Evolutionary conservation across 495 filamentous ascomycete species (phyloP).

Genomic region (Astrothelium subdiscretum): DNA sequence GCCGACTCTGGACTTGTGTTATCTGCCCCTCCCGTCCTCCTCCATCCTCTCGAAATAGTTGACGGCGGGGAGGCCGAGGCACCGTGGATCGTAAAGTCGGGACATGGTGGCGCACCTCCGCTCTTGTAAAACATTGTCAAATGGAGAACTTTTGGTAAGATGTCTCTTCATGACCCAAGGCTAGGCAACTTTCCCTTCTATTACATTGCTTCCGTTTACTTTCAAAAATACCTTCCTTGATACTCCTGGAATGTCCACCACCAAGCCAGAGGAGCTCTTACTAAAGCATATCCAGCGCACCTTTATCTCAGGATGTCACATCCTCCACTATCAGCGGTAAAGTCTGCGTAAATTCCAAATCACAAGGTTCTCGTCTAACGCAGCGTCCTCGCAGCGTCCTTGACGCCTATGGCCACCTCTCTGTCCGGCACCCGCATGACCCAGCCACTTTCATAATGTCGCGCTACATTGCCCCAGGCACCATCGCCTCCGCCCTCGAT

Average conservation of each 20-base stretch:
- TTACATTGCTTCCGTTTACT: not conserved
- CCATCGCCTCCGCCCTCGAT: constrained; percentile 32
- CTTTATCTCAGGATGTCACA: constrained; percentile 10
- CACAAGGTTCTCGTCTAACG: not conserved
- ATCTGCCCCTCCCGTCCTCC: no score
- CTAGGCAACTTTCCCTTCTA: no score
- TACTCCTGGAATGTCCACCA: not conserved
- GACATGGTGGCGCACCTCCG: no score
- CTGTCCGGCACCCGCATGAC: constrained; percentile 34
- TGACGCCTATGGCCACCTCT: constrained; percentile 43
- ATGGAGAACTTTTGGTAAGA: no score
- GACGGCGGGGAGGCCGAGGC: no score
- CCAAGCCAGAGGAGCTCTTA: not conserved
- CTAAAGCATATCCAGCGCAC: constrained; percentile 6
- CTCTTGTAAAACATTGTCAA: no score
- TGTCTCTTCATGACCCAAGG: no score
- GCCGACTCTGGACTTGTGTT: no score
- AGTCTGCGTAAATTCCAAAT: not conserved
- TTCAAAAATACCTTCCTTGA: not conserved
- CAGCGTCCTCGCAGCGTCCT: constrained; percentile 28
- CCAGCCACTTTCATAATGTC: constrained; percentile 36
- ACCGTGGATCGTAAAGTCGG: no score
- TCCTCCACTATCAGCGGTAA: constrained; percentile 8
- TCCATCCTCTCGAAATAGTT: no score
- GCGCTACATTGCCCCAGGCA: constrained; percentile 33